Evolutionary conservation across 2,329 filamentous ascomycete species (phyloP), one percentile per base, ranked within the genome.

Genomic region (Emergomyces pasteurianus): DNA sequence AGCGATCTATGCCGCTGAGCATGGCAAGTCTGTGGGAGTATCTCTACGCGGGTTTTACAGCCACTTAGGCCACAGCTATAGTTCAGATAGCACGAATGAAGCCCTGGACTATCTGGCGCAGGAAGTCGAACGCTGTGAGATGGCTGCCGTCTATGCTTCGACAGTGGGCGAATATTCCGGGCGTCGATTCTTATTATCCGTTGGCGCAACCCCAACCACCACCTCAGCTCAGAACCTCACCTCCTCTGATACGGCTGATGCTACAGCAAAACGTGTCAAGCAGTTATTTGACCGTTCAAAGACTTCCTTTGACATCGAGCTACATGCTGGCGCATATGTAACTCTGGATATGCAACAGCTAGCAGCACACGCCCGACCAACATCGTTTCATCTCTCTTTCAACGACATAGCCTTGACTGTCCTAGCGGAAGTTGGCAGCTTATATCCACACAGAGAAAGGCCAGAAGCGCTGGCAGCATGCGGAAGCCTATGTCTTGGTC

Each of bases 281-380:
- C 58, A 42, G 18, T 26, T 61, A 28, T 61, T 66, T 16, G 58
- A 61, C 31, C 59, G 50, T 21, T 60, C 62, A 10, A 61, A 64
- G 28, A 21, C 62, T 18, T 61, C 59, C 7, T 63, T 79, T 60
- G 71, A 69, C 1, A 77, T 90, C 40, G 87, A 90, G 70, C 77
- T 90, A 5, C 88, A 91, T 69, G 87, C 87, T 0, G 88, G 87
- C 50, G 86, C 89, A 1, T 92, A 91, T 69, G 83, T 87, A 0
- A 79, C 84, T 2, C 81, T 92, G 7, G 89, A 92, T 71, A 76
- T 91, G 65, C 89, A 92, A 71, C 89, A 92, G 72, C 78, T 92
- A 3, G 85, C 88, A 1, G 88, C 88, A 1, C 83, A 86, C 67
- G 84, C 87, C 16, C 74, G 81, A 1, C 65, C 65, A 14, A 73